These are phyloP conservation scores for Smithsoniella earleae DNA, from an alignment of 163 green algal species.

Conservation along the genomic window DNA sequence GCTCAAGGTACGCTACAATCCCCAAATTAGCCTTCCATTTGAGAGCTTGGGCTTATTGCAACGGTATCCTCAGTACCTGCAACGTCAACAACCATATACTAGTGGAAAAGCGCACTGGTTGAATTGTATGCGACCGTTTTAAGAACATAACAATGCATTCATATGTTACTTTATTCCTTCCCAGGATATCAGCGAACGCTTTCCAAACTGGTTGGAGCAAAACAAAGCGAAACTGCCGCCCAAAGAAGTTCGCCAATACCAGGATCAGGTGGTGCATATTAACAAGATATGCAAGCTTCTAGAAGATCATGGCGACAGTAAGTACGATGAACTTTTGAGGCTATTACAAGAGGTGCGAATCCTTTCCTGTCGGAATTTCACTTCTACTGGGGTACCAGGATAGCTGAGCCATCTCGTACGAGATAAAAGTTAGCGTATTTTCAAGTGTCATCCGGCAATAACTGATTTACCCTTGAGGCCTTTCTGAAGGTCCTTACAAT, in stretches of 20 bases:
- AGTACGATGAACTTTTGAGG: slow-evolving; percentile 19
- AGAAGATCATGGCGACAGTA: slow-evolving; percentile 9
- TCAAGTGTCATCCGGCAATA: not conserved
- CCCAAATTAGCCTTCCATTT: not conserved
- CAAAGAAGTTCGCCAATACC: not conserved
- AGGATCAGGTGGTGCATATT: slow-evolving; percentile 1
- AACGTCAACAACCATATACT: not conserved
- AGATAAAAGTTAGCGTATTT: too few species aligned
- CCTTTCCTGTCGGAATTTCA: not conserved
- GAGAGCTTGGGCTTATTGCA: not conserved
- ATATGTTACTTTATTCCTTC: too few species aligned
- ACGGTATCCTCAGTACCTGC: not conserved
- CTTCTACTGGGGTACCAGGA: too few species aligned
- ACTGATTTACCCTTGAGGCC: not conserved
- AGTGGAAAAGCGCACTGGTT: too few species aligned
- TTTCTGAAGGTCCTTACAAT: not conserved
- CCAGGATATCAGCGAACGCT: not conserved
- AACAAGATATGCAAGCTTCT: not conserved
- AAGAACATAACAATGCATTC: too few species aligned
- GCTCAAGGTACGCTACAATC: slow-evolving; percentile 13
- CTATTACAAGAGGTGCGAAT: slow-evolving; percentile 23
- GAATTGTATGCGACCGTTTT: too few species aligned
- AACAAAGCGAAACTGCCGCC: not conserved
- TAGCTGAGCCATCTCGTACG: too few species aligned
- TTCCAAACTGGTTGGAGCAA: not conserved